Conservation (phyloP, 2,329 filamentous ascomycete genomes). For the Hypoxylon sp. region DNA sequence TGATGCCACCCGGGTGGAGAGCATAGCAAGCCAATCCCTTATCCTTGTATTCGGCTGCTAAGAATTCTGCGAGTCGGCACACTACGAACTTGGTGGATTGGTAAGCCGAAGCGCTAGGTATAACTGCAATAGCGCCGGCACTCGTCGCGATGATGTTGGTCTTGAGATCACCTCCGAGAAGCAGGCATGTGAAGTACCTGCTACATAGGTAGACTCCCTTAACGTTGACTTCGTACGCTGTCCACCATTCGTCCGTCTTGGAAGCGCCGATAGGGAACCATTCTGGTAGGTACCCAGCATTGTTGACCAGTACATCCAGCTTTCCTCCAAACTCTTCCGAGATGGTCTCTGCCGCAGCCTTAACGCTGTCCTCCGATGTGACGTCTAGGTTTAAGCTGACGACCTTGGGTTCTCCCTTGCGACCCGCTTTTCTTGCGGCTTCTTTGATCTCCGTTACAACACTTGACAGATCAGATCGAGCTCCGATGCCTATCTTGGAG, state of each 20-base stretch:
- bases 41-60: constrained; percentile 60
- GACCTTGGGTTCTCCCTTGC: constrained; percentile 50
- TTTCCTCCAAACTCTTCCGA: constrained; percentile 47
- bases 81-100: constrained; percentile 63
- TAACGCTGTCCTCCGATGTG: constrained; percentile 54
- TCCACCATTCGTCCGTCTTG: constrained; percentile 49
- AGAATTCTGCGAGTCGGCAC: constrained; percentile 62
- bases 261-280: constrained; percentile 49
- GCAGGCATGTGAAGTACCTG: constrained; percentile 49
- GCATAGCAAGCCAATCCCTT: constrained; percentile 60
- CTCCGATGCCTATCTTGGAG: constrained; percentile 64
- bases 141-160: constrained; percentile 61
- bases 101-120: constrained; percentile 60
- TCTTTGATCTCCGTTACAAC: constrained; percentile 58
- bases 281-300: constrained; percentile 59
- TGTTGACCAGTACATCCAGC: constrained; percentile 59
- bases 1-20: constrained; percentile 63
- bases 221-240: constrained; percentile 51
- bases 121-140: constrained; percentile 56
- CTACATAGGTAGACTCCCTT: constrained; percentile 51
- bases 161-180: constrained; percentile 54
- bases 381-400: constrained; percentile 56
- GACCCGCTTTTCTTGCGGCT: constrained; percentile 52
- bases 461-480: constrained; percentile 63
- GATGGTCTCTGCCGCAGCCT: constrained; percentile 52